These are phyloP conservation scores for Austroboletus niveus DNA, from an alignment of 1,284 basidiomycete genomes.

Conservation along the genomic window DNA sequence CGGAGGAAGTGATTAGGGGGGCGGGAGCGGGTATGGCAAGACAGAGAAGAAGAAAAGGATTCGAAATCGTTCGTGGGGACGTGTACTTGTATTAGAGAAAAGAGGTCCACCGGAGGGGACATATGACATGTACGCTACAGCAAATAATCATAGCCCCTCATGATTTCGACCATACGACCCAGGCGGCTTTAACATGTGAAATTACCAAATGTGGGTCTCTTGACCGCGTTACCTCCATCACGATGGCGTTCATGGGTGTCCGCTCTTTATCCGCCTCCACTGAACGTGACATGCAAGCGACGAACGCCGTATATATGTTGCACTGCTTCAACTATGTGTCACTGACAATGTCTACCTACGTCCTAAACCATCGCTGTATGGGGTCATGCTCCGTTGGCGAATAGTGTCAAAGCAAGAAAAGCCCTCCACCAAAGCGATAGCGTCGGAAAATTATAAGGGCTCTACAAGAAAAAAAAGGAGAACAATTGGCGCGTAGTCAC, in stretches of 20 bases:
- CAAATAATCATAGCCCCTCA: constrained; percentile 12
- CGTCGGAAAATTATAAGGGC: constrained; percentile 18
- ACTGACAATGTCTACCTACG: constrained; percentile 3
- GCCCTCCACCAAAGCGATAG: constrained; percentile 6
- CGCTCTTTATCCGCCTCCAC: constrained; percentile 22
- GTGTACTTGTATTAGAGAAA: neutral
- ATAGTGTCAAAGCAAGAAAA: constrained; percentile 8
- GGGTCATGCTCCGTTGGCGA: neutral
- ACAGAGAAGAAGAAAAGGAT: neutral
- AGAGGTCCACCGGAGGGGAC: neutral
- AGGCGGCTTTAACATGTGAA: constrained; percentile 29
- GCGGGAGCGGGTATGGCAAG: neutral
- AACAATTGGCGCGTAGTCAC: constrained; percentile 9
- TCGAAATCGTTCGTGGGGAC: neutral
- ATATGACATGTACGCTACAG: neutral
- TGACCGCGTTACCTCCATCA: constrained; percentile 21
- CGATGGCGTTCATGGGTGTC: neutral
- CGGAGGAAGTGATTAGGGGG: neutral
- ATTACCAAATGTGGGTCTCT: constrained; percentile 19
- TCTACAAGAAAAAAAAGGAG: constrained; percentile 14
- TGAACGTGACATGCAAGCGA: too few species aligned
- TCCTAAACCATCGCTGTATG: constrained; percentile 2
- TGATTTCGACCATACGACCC: constrained; percentile 12
- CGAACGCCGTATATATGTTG: neutral
- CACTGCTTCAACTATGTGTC: constrained; percentile 2